Base-by-base conservation (phyloP, 2,329 filamentous ascomycete genomes). In the Monilinia vaccinii-corymbosi region DNA sequence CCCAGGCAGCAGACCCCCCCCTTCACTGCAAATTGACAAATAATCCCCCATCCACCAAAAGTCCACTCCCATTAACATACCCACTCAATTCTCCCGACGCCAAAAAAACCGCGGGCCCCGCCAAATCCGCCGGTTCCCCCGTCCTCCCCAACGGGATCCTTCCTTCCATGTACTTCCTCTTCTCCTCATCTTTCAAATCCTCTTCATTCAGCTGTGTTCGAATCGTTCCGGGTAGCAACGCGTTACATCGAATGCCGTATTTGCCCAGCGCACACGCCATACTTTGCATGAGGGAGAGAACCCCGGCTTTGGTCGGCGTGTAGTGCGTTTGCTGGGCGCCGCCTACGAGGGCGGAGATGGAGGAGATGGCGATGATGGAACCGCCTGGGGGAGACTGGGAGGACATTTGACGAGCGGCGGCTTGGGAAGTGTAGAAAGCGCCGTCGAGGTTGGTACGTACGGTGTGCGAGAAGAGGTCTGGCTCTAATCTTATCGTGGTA, bases 371-470 rank as follows among this genome's bases (percentile, higher is more conserved):
- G 65, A 91, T 93, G 69, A 96, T 94, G 68, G 83, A 86, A 38
- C 91, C 91, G 18, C 91, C 89, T 0, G 34, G 42, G 14, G 58
- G 58, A 6, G 82, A 73, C 67, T 89, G 80, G 34, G 71, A 66
- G 0, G 87, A 85, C 88, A 96, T 94, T 72, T 94, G 89, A 3
- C 86, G 82, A 1, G 89, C 91, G 2, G 90, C 91, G 0, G 91
- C 89, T 77, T 96, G 91, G 25, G 88, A 86, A 40, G 89, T 81
- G 76, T 91, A 92, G 76, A 95, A 96, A n/a, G 91, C 88, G 48
- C 91, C 91, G 66, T 87, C 85, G 65, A 96, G 84, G 75, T 96
- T 96, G 53, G 89, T 93, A 42, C 81, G 78, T 45, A 95, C 78
- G 3, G 91, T 95, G 58, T 79, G 78, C 63, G 81, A 76, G 69